Evolutionary conservation across 345 rosid genomes (phyloP), one percentile per base, ranked within the genome.

Genomic region (Eutrema heterophyllum): DNA sequence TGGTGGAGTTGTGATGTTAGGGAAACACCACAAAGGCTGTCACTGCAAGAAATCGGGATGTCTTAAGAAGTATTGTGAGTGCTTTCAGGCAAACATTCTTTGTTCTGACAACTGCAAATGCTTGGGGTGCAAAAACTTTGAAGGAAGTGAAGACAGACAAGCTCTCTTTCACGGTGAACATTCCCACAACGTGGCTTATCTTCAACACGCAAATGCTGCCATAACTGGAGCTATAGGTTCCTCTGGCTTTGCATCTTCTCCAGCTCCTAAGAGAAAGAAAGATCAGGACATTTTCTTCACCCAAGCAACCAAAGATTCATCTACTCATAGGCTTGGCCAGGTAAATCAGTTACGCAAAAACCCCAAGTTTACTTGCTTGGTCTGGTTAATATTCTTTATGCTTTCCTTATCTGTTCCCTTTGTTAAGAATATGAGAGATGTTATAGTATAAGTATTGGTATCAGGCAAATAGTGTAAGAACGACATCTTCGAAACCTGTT

Each of bases 21-120:
- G 75, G 67, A 92, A 90, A 84, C 99, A 96, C 86, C 87, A 90
- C 80, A 96, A 96, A 80, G 99, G 99, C 71, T 96, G 99, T 62
- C 97, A 96, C 75, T 96, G 99, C 82, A 96, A 96, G 87, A 96
- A 92, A 81, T 96, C 99, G 1, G 97, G 98, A 24, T 96, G 99
- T 77, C 99, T 96, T 52, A 96, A 92, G 77, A 96, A 96, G 91
- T 96, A 96, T 77, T 96, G 99, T 66, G 99, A 96, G 74, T 96
- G 98, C 64, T 96, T 92, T 85, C 99, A 96, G 59, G 99, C 99
- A 49, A 89, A 90, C 80, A 87, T 96, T 79, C 90, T 96, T 18
- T 96, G 99, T 67, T 96, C 98, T 38, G 99, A 96, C 76, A 96
- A 92, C 77, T 96, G 98, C 83, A 89, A 84, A 85, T 96, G 99